These are phyloP conservation scores for Colletotrichum noveboracense DNA, from an alignment of 2,329 filamentous ascomycete genomes.

Conservation along the genomic window DNA sequence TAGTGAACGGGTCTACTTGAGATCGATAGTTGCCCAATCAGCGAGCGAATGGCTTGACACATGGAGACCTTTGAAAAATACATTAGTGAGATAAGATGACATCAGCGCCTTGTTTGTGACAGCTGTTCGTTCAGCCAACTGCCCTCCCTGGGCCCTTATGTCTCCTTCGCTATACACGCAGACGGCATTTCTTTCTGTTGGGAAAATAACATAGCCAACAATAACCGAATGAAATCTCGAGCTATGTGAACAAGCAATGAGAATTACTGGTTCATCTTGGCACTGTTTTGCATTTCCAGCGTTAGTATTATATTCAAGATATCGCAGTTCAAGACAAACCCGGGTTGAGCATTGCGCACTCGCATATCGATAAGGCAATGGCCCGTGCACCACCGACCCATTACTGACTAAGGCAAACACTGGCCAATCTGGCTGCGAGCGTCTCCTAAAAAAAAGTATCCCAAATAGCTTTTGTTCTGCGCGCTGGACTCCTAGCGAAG, in stretches of 20 bases:
- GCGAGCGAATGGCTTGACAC: background rate
- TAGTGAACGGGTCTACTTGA: background rate
- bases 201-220: background rate
- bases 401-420: conserved; percentile 5
- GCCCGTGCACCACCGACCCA: background rate
- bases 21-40: background rate
- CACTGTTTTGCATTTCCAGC: background rate
- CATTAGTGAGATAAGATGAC: background rate
- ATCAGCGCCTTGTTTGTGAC: background rate
- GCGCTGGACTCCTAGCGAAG: conserved; percentile 7
- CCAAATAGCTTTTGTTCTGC: background rate
- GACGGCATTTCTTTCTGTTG: too few species aligned
- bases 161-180: background rate
- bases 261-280: background rate
- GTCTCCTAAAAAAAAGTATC: conserved; percentile 6
- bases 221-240: background rate
- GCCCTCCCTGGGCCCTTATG: background rate
- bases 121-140: background rate
- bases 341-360: background rate
- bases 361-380: background rate
- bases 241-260: background rate
- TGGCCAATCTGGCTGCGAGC: background rate
- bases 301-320: background rate
- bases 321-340: background rate
- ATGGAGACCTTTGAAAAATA: background rate